Evolutionary conservation across 768 basidiomycete species (phyloP).

Genomic region (Rhizopogon sp.): DNA sequence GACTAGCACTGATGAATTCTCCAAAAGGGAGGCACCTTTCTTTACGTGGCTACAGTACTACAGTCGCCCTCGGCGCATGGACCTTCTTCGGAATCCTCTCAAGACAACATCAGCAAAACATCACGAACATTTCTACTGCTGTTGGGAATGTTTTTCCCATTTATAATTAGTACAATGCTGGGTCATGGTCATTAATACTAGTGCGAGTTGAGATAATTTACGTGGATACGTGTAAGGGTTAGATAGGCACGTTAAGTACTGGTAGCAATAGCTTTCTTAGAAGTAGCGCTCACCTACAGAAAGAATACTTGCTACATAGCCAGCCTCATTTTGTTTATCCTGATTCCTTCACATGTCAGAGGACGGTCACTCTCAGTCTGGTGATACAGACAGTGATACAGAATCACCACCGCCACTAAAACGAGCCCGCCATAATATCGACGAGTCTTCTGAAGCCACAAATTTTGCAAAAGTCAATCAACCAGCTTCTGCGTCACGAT

Average conservation of each 20-base stretch:
- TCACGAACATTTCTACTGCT: slow-evolving; percentile 50
- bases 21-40: slow-evolving; percentile 81
- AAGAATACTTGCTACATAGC: background rate
- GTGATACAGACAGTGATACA: slow-evolving; percentile 1
- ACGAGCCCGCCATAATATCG: slow-evolving; percentile 29
- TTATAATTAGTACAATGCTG: slow-evolving; percentile 51
- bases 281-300: background rate
- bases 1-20: background rate
- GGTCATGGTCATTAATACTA: slow-evolving; percentile 48
- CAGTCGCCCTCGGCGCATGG: slow-evolving; percentile 61
- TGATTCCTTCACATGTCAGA: background rate
- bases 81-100: slow-evolving; percentile 15
- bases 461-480: slow-evolving; percentile 11
- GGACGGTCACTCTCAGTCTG: slow-evolving; percentile 9
- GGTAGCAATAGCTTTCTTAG: too few relatives aligned
- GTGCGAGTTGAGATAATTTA: background rate
- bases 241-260: background rate
- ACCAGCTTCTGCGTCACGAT: slow-evolving; percentile 8
- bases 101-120: slow-evolving; percentile 40
- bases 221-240: background rate
- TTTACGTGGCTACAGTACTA: slow-evolving; percentile 92
- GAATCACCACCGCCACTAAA: slow-evolving; percentile 29
- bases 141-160: slow-evolving; percentile 68
- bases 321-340: background rate
- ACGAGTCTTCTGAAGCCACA: slow-evolving; percentile 24